Base-by-base conservation (phyloP, 2,329 filamentous ascomycete species). In the Colletotrichum musicola region DNA sequence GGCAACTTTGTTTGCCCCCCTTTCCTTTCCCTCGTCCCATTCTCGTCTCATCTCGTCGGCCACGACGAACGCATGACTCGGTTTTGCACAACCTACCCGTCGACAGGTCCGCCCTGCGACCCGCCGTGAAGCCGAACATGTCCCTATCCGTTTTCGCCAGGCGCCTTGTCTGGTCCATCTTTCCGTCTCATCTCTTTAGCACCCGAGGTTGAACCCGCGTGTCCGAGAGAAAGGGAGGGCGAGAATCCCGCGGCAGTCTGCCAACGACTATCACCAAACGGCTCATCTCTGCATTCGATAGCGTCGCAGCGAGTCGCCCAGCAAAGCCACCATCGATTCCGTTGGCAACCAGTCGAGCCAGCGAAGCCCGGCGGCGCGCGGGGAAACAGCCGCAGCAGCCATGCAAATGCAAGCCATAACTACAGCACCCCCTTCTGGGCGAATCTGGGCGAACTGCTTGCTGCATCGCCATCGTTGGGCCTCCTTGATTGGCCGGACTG, bases 221-320 rank as follows among this genome's bases (percentile, higher is more conserved):
- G 22, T 22, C 22, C 22, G 2, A 22, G 2, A 22, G 22, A 22
- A 22, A 22, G 4, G 2, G 30, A 35, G 30, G 30, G 30, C 12
- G 12, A 35, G 30, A 35, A 35, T 35, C 30, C 30, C 30, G 30
- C 27, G 27, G 9, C 30, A 35, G 10, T 35, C 30, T 9, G 30
- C 30, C 40, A 42, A 2, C 13, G 14, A 10, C 7, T 10, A 22
- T 7, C 46, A 49, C 46, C 20, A 49, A 49, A 20, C 9, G n/a
- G 46, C 30, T n/a, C n/a, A 14, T 4, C 25, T 25, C 46, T 4
- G 58, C 58, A 61, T 10, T 10, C 49, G 20, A 44, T 53, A 49
- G 51, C 50, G 64, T 57, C 25, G 59, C 53, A 64, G 60, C 35
- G 62, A 40, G 46, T 46, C 58, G 65, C 54, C 65, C 65, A 60